Percentiles rank a stretch among this genome's conserved stretches.
phyloP scores from a whole-genome alignment of 495 filamentous ascomycete genomes.

The Neurospora sp. region DNA sequence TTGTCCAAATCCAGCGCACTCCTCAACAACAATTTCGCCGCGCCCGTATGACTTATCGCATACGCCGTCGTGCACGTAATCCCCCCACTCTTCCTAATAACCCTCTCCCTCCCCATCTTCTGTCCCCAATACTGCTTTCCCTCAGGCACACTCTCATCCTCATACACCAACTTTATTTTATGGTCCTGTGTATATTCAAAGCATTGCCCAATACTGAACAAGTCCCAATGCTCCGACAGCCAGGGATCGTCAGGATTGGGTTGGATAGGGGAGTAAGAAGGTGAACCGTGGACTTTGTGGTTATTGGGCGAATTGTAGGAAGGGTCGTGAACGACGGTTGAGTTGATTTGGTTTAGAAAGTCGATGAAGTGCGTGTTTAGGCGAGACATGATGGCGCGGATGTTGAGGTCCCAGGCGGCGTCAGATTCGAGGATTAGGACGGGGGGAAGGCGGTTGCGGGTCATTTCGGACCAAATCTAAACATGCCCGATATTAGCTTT shows the following conservation, averaged over 20 bases:
- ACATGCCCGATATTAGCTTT: background rate
- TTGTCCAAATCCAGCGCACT: conserved; percentile 10
- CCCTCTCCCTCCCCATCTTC: conserved; percentile 7
- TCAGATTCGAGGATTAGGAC: conserved; percentile 15
- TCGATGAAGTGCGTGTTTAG: conserved; percentile 11
- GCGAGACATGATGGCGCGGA: conserved; percentile 11
- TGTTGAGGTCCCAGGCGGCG: conserved; percentile 13
- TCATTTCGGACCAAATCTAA: conserved; percentile 13
- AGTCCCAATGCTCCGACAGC: conserved; percentile 13
- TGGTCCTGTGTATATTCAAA: conserved; percentile 8
- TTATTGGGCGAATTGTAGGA: conserved; percentile 4
- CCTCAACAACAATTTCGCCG: conserved; percentile 11
- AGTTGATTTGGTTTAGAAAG: conserved; percentile 12
- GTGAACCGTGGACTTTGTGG: background rate
- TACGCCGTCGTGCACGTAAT: conserved; percentile 13
- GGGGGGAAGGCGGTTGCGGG: conserved; percentile 8
- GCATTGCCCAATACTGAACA: conserved; percentile 12
- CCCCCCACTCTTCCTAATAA: conserved; percentile 10
- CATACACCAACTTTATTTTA: conserved; percentile 6
- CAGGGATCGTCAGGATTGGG: conserved; percentile 13
- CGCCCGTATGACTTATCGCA: conserved; percentile 12
- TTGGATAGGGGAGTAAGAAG: background rate
- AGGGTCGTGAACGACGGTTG: conserved; percentile 9
- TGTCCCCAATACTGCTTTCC: conserved; percentile 7
- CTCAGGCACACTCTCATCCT: conserved; percentile 1